phyloP scores from a whole-genome alignment of 805 yeast species.

The Candida maltosa region DNA sequence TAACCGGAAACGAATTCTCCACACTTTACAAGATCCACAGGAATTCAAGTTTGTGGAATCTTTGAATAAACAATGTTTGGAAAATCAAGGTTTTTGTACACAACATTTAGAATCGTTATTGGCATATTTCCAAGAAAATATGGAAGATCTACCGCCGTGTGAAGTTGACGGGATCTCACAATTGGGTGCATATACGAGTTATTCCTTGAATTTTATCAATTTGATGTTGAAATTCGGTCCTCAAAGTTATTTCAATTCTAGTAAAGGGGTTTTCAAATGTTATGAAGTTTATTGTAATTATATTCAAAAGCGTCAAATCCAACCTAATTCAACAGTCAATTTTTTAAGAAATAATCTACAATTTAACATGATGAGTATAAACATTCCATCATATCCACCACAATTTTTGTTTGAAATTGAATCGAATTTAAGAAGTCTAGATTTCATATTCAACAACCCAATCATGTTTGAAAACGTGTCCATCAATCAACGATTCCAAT shows the following conservation, averaged over 20 bases:
- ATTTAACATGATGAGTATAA: constrained; percentile 14
- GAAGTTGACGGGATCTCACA: background rate
- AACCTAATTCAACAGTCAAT: constrained; percentile 4
- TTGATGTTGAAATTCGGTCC: constrained; percentile 11
- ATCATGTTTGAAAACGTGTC: constrained; percentile 1
- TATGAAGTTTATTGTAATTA: constrained; percentile 7
- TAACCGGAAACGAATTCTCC: constrained; percentile 5
- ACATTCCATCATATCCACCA: constrained; percentile 23
- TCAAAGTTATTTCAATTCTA: constrained; percentile 10
- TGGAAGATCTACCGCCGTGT: background rate
- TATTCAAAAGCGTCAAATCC: constrained; percentile 1
- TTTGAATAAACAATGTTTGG: constrained; percentile 12
- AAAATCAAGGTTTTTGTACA: constrained; percentile 9
- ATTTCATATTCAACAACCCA: constrained; percentile 6
- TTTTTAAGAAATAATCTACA: constrained; percentile 10
- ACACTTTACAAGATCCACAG: background rate
- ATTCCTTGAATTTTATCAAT: constrained; percentile 6
- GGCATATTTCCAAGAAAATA: background rate
- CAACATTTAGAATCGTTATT: background rate
- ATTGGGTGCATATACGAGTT: constrained; percentile 5
- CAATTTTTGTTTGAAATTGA: constrained; percentile 16
- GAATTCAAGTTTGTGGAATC: constrained; percentile 4
- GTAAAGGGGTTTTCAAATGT: constrained; percentile 6
- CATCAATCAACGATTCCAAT: constrained; percentile 2
- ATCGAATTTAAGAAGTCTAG: constrained; percentile 11